These are phyloP conservation scores for Pyrenopolyporus hunteri DNA, from an alignment of 495 filamentous ascomycete genomes.

Conservation along the genomic window DNA sequence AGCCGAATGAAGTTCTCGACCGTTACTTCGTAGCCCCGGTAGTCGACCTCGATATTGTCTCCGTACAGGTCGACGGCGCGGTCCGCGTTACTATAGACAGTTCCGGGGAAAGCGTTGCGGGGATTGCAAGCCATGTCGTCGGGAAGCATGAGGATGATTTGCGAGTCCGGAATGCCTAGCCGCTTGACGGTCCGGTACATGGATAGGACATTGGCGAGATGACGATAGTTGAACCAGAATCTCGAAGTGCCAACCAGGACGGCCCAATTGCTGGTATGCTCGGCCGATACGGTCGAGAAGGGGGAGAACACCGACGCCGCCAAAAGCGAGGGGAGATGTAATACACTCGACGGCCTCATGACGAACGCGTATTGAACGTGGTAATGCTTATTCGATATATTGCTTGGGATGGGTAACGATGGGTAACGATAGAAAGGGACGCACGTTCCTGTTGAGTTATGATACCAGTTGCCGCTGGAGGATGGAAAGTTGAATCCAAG, in stretches of 20 bases:
- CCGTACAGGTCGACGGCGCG: slow-evolving; percentile 95
- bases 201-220: slow-evolving; percentile 96
- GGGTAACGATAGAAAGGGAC: neutral
- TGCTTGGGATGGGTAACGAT: neutral
- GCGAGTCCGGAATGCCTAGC: slow-evolving; percentile 95
- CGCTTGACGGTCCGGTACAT: slow-evolving; percentile 98
- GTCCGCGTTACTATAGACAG: slow-evolving; percentile 97
- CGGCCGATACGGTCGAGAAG: slow-evolving; percentile 56
- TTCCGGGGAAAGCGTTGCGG: slow-evolving; percentile 95
- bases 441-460: slow-evolving; percentile 7
- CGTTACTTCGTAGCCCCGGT: slow-evolving; percentile 96
- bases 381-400: neutral
- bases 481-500: slow-evolving; percentile 4
- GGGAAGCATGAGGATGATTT: slow-evolving; percentile 99
- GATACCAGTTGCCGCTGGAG: neutral
- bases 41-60: slow-evolving; percentile 99
- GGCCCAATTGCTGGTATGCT: slow-evolving; percentile 98
- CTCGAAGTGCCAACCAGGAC: slow-evolving; percentile 97
- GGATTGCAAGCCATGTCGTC: slow-evolving; percentile 99
- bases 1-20: slow-evolving; percentile 98
- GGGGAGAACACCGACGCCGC: slow-evolving; percentile 52
- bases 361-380: neutral
- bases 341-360: slow-evolving; percentile 49
- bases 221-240: slow-evolving; percentile 99
- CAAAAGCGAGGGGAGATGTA: slow-evolving; percentile 51